These are phyloP conservation scores for Botrytis aclada DNA, from an alignment of 2,329 filamentous ascomycete species.

Conservation along the genomic window DNA sequence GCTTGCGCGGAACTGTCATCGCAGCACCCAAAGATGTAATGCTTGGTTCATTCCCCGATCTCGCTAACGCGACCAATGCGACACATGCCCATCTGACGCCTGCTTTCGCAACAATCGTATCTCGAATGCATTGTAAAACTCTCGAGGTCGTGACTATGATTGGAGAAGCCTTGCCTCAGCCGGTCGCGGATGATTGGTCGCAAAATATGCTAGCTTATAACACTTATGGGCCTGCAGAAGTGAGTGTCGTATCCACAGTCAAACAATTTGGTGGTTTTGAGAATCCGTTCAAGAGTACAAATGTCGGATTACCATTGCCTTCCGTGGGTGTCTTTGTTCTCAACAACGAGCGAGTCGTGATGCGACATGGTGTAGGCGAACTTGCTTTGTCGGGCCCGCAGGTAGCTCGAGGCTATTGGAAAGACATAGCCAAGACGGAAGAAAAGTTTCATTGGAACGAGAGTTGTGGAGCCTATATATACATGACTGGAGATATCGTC, in stretches of 20 bases:
- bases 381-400: conserved; percentile 46
- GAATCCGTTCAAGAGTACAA: neutral
- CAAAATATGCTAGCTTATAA: neutral
- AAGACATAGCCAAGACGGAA: conserved; percentile 54
- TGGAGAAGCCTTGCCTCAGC: conserved; percentile 11
- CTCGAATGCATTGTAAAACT: neutral
- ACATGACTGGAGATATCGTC: conserved; percentile 60
- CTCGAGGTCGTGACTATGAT: conserved; percentile 10
- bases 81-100: conserved; percentile 13
- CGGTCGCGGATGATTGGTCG: conserved; percentile 29
- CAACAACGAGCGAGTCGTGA: conserved; percentile 25
- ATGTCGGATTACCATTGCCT: conserved; percentile 1
- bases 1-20: conserved; percentile 8
- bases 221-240: conserved; percentile 18
- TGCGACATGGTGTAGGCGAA: conserved; percentile 33
- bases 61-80: neutral
- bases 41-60: conserved; percentile 7
- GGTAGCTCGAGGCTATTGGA: conserved; percentile 59
- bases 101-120: conserved; percentile 10
- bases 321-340: conserved; percentile 40
- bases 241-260: conserved; percentile 24
- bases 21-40: conserved; percentile 12
- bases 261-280: conserved; percentile 1
- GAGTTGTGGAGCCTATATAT: conserved; percentile 45
- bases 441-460: conserved; percentile 57